Evolutionary conservation across 2,329 filamentous ascomycete species (phyloP), one percentile per base, ranked within the genome.

Genomic region (Dryadomyces quercivorus): DNA sequence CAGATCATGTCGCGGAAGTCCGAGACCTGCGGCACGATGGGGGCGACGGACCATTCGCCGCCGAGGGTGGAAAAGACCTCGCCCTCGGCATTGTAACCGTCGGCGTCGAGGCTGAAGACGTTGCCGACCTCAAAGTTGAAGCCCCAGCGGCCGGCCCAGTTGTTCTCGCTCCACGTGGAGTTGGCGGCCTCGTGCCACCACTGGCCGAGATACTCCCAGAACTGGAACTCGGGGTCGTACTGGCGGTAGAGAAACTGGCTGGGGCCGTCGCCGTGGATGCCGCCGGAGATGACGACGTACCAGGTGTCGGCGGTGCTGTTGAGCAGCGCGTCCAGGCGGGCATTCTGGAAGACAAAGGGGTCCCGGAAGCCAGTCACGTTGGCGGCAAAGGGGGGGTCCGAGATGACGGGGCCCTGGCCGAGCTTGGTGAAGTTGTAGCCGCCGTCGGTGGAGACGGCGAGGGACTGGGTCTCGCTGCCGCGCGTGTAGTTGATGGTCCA

Each of bases 401-500:
- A 12, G 22, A 52, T 52, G 21, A 44, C 50, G 21, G 50, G 50
- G 21, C 50, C 50, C 20, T 52, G 50, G 8, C 6, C 42, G 13
- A 36, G 5, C 26, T 45, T 52, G 12, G 50, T 45, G 13, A 52
- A 52, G 42, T 52, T 52, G 40, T 15, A 38, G 50, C 50, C 50
- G 21, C 50, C 40, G 21, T 52, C 50, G n/a, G 6, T n/a, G 3
- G 40, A n/a, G 20, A 52, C 50, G 6, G 50, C 50, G 5, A 52
- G 50, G 22, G 50, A 52, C 50, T 52, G 50, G 4, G 40, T 52
- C 50, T 52, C 53, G 40, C 53, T 55, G 2, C 53, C 49, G 43
- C 50, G 53, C 34, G 53, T 40, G 49, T 55, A 55, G 62, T 74
- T 52, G 50, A 52, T 36, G 21, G 50, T 52, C 50, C 50, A 52